These are phyloP conservation scores for Zygnema cylindricum DNA, from an alignment of 139 green algal genomes.

Conservation along the genomic window DNA sequence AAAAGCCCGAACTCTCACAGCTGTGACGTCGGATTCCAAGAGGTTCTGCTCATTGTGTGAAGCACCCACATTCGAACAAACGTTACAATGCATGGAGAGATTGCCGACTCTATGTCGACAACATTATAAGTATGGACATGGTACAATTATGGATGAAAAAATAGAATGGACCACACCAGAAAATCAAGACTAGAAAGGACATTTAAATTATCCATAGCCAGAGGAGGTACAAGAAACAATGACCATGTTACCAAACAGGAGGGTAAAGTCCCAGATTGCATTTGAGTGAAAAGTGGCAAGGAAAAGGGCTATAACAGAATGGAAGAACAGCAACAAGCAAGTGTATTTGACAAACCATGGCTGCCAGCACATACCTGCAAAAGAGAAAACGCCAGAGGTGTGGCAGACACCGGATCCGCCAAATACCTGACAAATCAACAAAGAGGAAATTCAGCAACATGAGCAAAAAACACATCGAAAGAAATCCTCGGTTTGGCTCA, in stretches of 20 bases:
- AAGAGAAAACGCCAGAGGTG: constrained; percentile 36
- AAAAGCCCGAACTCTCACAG: constrained; percentile 32
- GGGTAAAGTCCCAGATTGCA: neutral
- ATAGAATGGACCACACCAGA: too few species aligned
- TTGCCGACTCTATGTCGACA: too few species aligned
- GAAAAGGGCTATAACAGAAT: neutral
- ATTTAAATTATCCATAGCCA: neutral
- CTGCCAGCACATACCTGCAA: constrained; percentile 17
- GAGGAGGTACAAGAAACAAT: neutral
- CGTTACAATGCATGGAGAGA: constrained; percentile 6
- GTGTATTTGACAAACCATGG: neutral
- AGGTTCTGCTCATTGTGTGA: constrained; percentile 28
- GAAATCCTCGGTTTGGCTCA: too few species aligned
- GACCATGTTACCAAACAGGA: neutral
- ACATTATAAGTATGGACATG: too few species aligned
- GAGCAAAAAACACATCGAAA: too few species aligned
- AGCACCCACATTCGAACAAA: neutral
- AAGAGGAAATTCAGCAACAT: too few species aligned
- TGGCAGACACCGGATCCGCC: constrained; percentile 34
- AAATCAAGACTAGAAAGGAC: too few species aligned
- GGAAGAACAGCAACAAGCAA: neutral
- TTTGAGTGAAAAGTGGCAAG: neutral
- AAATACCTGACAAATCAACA: constrained; percentile 39
- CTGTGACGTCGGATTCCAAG: neutral
- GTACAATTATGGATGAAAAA: too few species aligned